phyloP scores from a whole-genome alignment of 2,329 filamentous ascomycete species.

The Myriosclerotinia curreyana region DNA sequence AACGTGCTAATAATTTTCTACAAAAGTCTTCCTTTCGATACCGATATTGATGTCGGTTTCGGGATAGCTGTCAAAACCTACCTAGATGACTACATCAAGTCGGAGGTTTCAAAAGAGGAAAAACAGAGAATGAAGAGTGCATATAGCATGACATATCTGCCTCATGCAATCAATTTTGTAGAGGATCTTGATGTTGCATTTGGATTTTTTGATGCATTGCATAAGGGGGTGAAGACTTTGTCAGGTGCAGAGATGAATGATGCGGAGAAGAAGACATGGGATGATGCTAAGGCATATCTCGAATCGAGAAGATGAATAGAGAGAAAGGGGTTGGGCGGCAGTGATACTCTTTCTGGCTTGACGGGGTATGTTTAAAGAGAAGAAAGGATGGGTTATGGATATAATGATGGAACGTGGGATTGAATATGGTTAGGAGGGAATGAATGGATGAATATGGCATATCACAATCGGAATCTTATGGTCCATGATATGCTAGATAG shows the following conservation, averaged over 20 bases:
- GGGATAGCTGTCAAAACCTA: slow-evolving; percentile 79
- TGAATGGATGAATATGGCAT: background rate
- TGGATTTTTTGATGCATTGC: slow-evolving; percentile 57
- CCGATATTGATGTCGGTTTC: slow-evolving; percentile 70
- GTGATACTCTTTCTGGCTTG: slow-evolving; percentile 23
- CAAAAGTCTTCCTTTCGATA: slow-evolving; percentile 61
- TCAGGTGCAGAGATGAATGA: slow-evolving; percentile 48
- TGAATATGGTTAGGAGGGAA: background rate
- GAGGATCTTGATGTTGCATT: slow-evolving; percentile 59
- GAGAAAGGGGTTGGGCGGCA: slow-evolving; percentile 32
- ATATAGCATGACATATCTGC: slow-evolving; percentile 51
- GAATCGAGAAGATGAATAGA: slow-evolving; percentile 30
- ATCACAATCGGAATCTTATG: background rate
- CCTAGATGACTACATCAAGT: slow-evolving; percentile 65
- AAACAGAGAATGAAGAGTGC: slow-evolving; percentile 47
- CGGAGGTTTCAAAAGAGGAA: slow-evolving; percentile 51
- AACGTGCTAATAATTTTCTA: background rate
- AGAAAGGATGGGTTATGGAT: background rate
- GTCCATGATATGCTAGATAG: background rate
- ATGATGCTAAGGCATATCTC: slow-evolving; percentile 54
- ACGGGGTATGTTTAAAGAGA: background rate
- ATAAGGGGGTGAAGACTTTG: slow-evolving; percentile 55
- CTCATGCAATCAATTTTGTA: slow-evolving; percentile 55
- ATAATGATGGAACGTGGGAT: background rate
- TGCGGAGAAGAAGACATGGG: slow-evolving; percentile 52